Evolutionary conservation across 2,329 filamentous ascomycete species (phyloP).

Genomic region (Pseudogymnoascus sp.): DNA sequence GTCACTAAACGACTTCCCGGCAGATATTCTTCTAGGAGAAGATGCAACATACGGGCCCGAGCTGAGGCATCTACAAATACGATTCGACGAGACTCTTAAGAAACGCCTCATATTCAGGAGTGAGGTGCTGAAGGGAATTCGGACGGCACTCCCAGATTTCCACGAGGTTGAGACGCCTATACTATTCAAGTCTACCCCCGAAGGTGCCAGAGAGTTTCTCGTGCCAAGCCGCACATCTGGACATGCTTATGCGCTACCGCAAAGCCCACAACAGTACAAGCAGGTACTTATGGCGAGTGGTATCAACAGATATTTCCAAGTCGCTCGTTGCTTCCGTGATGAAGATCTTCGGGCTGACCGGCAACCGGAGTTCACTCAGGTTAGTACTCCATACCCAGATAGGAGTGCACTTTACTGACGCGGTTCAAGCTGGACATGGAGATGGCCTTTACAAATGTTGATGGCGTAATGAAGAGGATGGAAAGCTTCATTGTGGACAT

Average conservation of each 20-base stretch:
- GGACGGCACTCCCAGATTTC: conserved; percentile 17
- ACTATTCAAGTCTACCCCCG: conserved; percentile 94
- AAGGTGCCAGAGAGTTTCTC: conserved; percentile 89
- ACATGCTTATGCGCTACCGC: conserved; percentile 80
- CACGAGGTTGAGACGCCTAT: conserved; percentile 79
- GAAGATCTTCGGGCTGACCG: conserved; percentile 88
- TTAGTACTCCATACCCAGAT: conserved; percentile 29
- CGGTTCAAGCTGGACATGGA: conserved; percentile 72
- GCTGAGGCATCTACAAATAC: conserved; percentile 75
- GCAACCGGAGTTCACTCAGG: conserved; percentile 94
- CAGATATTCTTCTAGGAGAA: conserved; percentile 67
- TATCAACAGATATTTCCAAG: conserved; percentile 76
- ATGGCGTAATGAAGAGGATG: conserved; percentile 55
- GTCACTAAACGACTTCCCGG: conserved; percentile 65
- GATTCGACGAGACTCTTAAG: conserved; percentile 61
- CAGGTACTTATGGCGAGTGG: conserved; percentile 94
- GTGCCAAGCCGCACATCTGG: conserved; percentile 76
- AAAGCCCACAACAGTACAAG: conserved; percentile 98
- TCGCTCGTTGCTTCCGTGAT: conserved; percentile 90
- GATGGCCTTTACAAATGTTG: conserved; percentile 73
- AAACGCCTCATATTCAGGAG: conserved; percentile 65
- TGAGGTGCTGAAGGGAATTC: conserved; percentile 33
- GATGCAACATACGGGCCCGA: conserved; percentile 65
- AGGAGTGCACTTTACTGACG: conserved; percentile 11
- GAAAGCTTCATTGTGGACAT: conserved; percentile 23